Conservation (phyloP, 139 green algal species). For the Chlorella sorokiniana region DNA sequence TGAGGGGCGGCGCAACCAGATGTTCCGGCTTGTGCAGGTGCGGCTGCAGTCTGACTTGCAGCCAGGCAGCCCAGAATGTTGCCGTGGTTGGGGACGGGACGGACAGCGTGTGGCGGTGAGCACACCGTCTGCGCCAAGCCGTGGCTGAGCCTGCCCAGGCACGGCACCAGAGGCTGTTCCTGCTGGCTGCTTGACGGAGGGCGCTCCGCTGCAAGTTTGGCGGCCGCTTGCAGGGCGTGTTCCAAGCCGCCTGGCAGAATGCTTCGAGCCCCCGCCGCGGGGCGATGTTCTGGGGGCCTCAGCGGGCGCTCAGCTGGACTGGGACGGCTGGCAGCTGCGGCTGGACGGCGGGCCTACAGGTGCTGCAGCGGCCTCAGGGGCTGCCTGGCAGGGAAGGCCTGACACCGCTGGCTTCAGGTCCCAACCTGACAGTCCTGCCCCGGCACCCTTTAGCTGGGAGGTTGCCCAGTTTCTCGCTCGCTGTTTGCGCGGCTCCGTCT, state of each 20-base stretch:
- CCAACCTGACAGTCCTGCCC: background rate
- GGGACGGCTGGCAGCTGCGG: slow-evolving; percentile 7
- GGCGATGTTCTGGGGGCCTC: slow-evolving; percentile 20
- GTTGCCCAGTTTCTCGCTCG: too few relatives aligned
- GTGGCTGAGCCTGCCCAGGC: background rate
- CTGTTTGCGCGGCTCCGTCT: too few relatives aligned
- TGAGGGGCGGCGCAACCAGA: background rate
- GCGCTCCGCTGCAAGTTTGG: too few relatives aligned
- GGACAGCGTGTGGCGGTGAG: background rate
- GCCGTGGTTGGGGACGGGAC: too few relatives aligned
- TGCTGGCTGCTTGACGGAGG: background rate
- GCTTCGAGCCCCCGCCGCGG: background rate
- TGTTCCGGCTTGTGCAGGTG: slow-evolving; percentile 18
- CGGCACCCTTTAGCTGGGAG: too few relatives aligned
- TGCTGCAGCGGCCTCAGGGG: background rate
- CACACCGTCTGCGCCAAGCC: background rate
- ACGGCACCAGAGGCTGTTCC: too few relatives aligned
- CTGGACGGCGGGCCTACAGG: slow-evolving; percentile 14
- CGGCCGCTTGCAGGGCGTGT: background rate
- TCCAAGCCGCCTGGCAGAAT: background rate
- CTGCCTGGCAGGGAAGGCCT: too few relatives aligned
- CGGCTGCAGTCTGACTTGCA: background rate
- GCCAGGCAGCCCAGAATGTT: too few relatives aligned
- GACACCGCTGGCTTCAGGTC: background rate
- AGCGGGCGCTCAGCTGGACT: background rate